Percentiles rank a stretch among this genome's conserved stretches.
These are phyloP conservation scores for Blastocystis sp. DNA, from an alignment of 352 stramenopile species.

Conservation along the genomic window DNA sequence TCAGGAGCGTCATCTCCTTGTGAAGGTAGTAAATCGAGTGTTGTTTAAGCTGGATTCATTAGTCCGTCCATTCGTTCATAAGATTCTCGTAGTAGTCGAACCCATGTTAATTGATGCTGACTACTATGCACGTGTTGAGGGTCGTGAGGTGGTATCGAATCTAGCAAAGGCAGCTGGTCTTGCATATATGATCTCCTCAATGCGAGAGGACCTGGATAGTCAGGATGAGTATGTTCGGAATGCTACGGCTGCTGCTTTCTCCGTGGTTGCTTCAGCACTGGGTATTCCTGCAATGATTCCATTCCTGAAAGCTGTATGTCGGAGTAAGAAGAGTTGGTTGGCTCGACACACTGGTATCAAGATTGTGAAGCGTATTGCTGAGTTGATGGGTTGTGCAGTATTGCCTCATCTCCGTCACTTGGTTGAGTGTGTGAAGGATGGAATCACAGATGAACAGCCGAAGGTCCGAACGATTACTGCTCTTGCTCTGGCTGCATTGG, in stretches of 20 bases:
- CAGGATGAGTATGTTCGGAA: constrained; percentile 97
- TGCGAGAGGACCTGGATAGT: constrained; percentile 97
- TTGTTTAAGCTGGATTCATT: constrained; percentile 97
- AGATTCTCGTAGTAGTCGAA: constrained; percentile 97
- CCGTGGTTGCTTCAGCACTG: constrained; percentile 93
- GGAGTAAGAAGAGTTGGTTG: constrained; percentile 93
- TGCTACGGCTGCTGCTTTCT: constrained; percentile 92
- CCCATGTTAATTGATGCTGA: constrained; percentile 98
- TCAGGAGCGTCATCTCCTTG: constrained; percentile 94
- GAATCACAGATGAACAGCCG: constrained; percentile 89
- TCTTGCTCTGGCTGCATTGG: constrained; percentile 88
- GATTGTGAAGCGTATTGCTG: constrained; percentile 92
- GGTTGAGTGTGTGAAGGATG: constrained; percentile 93
- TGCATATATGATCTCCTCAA: constrained; percentile 97
- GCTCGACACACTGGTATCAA: constrained; percentile 97
- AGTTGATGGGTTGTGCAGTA: constrained; percentile 93
- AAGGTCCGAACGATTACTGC: constrained; percentile 92
- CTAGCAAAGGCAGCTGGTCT: constrained; percentile 93
- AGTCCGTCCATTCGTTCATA: constrained; percentile 95
- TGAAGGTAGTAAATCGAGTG: constrained; percentile 98
- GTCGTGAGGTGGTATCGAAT: constrained; percentile 97
- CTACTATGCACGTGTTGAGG: constrained; percentile 96
- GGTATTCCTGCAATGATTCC: constrained; percentile 90
- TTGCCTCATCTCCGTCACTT: constrained; percentile 92
- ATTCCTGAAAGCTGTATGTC: constrained; percentile 97